Conservation (phyloP, 768 basidiomycete genomes). For the Rhodotorula paludigena region DNA sequence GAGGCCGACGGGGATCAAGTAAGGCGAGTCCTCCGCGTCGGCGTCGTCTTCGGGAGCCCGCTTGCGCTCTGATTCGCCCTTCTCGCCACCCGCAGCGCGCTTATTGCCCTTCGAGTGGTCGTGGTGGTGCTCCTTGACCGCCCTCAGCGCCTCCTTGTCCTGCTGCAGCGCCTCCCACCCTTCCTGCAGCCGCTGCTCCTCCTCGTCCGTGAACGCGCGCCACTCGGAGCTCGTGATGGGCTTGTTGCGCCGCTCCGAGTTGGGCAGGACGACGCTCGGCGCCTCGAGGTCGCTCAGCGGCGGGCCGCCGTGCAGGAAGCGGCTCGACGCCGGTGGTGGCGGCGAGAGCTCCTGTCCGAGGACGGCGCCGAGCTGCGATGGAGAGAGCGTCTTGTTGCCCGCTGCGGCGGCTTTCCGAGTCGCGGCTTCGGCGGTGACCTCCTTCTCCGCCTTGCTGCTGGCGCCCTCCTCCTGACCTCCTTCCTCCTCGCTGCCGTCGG, state of each 20-base stretch:
- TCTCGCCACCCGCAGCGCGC: not conserved
- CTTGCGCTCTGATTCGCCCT: not conserved
- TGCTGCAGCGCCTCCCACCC: not conserved
- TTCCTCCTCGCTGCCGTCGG: too few relatives aligned
- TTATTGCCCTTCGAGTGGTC: not conserved
- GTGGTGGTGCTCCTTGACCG: not conserved
- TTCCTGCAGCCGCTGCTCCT: slow-evolving; percentile 22
- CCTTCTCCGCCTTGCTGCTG: too few relatives aligned
- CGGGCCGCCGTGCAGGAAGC: slow-evolving; percentile 32
- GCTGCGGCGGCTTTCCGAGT: not conserved
- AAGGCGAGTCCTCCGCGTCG: not conserved
- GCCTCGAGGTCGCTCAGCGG: slow-evolving; percentile 30
- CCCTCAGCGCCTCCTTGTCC: not conserved
- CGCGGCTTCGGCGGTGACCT: not conserved
- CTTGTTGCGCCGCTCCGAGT: not conserved
- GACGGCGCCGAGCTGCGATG: slow-evolving; percentile 9
- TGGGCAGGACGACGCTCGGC: slow-evolving; percentile 12
- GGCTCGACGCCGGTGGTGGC: not conserved
- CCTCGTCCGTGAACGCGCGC: slow-evolving; percentile 37
- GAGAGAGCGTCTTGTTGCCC: not conserved
- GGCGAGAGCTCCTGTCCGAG: not conserved
- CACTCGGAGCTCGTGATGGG: slow-evolving; percentile 22
- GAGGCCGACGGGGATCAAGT: slow-evolving; percentile 36
- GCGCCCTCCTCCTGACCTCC: too few relatives aligned
- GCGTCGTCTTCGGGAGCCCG: slow-evolving; percentile 9